phyloP scores from a whole-genome alignment of 306 rosid species.

The Calophaca sinica region DNA sequence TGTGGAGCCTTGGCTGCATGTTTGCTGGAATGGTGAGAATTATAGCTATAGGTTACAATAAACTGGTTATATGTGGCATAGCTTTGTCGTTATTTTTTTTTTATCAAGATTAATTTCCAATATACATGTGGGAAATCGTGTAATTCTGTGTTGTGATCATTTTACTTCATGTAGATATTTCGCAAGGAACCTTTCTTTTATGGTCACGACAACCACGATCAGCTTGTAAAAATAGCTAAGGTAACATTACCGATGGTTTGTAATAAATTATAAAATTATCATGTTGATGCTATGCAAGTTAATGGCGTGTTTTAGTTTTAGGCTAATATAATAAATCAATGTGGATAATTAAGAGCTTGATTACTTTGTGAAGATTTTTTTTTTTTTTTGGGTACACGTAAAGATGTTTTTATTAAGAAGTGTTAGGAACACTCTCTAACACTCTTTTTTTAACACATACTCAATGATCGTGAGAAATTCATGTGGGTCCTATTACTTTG shows the following conservation, averaged over 20 bases:
- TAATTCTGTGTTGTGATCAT: constrained; percentile 35
- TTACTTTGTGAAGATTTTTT: neutral
- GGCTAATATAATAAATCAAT: neutral
- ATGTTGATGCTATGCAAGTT: constrained; percentile 21
- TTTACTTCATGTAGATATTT: constrained; percentile 66
- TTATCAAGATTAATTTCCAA: constrained; percentile 15
- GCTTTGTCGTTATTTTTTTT: neutral
- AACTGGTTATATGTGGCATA: constrained; percentile 34
- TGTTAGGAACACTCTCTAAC: no score
- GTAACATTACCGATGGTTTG: constrained; percentile 52
- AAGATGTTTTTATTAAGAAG: no score
- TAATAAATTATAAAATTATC: constrained; percentile 22
- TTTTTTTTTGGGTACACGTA: no score
- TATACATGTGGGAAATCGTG: neutral
- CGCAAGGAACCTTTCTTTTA: constrained; percentile 99
- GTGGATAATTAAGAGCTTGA: neutral
- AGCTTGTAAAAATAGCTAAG: constrained; percentile 92
- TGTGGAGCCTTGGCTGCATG: constrained; percentile 99
- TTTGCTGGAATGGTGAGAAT: constrained; percentile 98
- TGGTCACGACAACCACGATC: constrained; percentile 97
- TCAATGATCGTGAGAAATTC: no score
- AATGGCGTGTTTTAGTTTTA: constrained; percentile 2
- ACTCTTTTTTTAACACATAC: neutral
- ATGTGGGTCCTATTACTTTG: no score
- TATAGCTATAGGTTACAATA: constrained; percentile 32